Percentiles rank a stretch among this genome's conserved stretches.
Conservation (phyloP, 257 asterid genomes). For the Buddleja alternifolia region DNA sequence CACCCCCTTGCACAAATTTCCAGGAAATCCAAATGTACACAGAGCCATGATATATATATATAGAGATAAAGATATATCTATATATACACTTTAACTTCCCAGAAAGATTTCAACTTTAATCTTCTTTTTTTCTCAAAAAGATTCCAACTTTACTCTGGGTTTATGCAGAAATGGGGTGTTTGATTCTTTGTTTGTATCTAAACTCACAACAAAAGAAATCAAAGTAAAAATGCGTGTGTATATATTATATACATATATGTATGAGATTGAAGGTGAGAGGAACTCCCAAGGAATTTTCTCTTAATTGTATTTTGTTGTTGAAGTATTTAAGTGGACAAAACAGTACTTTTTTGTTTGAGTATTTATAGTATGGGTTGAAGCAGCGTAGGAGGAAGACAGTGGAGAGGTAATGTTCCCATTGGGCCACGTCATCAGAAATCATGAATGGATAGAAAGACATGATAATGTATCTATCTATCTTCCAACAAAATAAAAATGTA, state of each 20-base stretch:
- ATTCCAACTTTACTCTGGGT: slow-evolving; percentile 8
- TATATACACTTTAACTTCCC: not conserved
- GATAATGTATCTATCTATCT: slow-evolving; percentile 33
- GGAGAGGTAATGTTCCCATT: slow-evolving; percentile 30
- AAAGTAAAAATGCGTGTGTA: not conserved
- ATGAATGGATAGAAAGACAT: slow-evolving; percentile 48
- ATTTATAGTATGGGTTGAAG: slow-evolving; percentile 18
- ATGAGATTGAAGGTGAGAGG: too few species aligned
- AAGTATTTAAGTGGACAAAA: not conserved
- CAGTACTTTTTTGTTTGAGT: not conserved
- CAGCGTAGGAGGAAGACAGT: not conserved
- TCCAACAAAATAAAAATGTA: too few species aligned
- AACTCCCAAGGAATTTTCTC: too few species aligned
- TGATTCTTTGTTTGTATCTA: not conserved
- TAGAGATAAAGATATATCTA: not conserved
- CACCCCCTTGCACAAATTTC: slow-evolving; percentile 48
- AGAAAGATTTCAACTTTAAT: slow-evolving; percentile 9
- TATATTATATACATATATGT: too few species aligned
- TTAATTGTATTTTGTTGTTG: not conserved
- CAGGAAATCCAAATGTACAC: slow-evolving; percentile 61
- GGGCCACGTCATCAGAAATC: slow-evolving; percentile 57
- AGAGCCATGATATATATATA: slow-evolving; percentile 53
- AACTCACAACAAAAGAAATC: not conserved
- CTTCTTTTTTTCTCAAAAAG: slow-evolving; percentile 1
- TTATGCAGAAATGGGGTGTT: not conserved